Conservation (phyloP, 768 basidiomycete species). For the Mycena polygramma region DNA sequence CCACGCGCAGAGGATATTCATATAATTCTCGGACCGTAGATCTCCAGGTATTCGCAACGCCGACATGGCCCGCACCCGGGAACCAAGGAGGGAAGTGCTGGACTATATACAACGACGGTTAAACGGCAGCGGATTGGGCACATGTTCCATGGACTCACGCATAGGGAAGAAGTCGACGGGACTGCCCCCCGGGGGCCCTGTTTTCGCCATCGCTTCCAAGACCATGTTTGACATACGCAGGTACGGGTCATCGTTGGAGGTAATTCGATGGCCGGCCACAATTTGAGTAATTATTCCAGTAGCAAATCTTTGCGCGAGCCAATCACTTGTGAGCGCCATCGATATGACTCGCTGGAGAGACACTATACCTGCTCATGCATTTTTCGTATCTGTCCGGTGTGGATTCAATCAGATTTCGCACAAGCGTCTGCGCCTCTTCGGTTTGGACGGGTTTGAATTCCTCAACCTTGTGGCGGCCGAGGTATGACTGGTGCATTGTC, state of each 20-base stretch:
- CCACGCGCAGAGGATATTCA: constrained; percentile 8
- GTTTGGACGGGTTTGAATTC: constrained; percentile 38
- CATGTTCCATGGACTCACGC: not conserved
- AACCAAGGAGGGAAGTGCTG: constrained; percentile 51
- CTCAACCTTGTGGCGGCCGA: constrained; percentile 38
- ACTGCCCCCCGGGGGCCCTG: constrained; percentile 25
- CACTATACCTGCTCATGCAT: constrained; percentile 6
- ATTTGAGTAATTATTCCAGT: constrained; percentile 38
- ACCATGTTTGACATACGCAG: constrained; percentile 45
- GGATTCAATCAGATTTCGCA: not conserved
- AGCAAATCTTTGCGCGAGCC: constrained; percentile 27
- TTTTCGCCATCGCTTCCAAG: constrained; percentile 40
- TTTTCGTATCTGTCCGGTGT: not conserved
- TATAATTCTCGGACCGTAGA: not conserved
- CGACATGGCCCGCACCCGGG: constrained; percentile 45
- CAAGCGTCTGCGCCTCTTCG: constrained; percentile 27
- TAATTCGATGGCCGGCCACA: constrained; percentile 50
- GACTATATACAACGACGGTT: constrained; percentile 36
- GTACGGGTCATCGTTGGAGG: constrained; percentile 51
- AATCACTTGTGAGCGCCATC: not conserved
- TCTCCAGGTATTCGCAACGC: constrained; percentile 7
- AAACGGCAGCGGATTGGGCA: too few species aligned
- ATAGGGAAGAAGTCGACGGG: constrained; percentile 35
- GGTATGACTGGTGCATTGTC: constrained; percentile 41
- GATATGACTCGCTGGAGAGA: not conserved